Percentiles rank a stretch among this genome's conserved stretches.
These are phyloP conservation scores for Lyophyllum atratum DNA, from an alignment of 768 basidiomycete genomes.

Conservation along the genomic window DNA sequence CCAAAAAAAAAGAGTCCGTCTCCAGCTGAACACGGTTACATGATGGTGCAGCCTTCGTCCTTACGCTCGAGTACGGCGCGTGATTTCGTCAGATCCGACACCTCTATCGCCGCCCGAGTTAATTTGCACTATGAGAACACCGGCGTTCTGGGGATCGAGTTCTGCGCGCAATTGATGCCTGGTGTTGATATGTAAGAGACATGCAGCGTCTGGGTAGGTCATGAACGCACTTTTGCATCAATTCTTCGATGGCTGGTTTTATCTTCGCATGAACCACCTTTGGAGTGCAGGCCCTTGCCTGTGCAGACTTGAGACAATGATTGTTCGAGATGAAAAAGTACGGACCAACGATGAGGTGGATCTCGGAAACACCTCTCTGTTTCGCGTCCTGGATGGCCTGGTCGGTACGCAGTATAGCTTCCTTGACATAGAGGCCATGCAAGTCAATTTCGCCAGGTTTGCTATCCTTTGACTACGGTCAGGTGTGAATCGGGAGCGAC, in stretches of 20 bases:
- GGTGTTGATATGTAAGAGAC: not conserved
- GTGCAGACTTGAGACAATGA: not conserved
- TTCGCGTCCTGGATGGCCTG: constrained; percentile 69
- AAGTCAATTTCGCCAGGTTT: constrained; percentile 79
- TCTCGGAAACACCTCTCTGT: constrained; percentile 56
- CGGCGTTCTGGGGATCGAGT: constrained; percentile 78
- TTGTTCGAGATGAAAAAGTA: constrained; percentile 11
- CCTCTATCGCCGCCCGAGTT: constrained; percentile 39
- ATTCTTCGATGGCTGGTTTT: constrained; percentile 87
- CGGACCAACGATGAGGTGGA: constrained; percentile 86
- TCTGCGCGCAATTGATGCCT: constrained; percentile 75
- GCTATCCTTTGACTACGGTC: constrained; percentile 50
- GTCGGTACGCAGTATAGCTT: constrained; percentile 80
- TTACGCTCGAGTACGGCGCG: constrained; percentile 51
- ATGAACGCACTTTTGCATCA: constrained; percentile 72
- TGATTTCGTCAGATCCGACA: constrained; percentile 59
- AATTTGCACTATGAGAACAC: constrained; percentile 82
- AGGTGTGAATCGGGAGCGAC: not conserved
- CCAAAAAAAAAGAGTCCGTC: not conserved
- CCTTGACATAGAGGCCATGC: constrained; percentile 92
- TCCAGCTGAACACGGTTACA: constrained; percentile 42
- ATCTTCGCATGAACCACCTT: constrained; percentile 78
- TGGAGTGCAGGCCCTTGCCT: constrained; percentile 90
- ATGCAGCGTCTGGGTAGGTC: not conserved
- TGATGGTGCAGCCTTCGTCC: constrained; percentile 65